phyloP scores from a whole-genome alignment of 164 flowering plant species.

The Aristolochia fimbriata region DNA sequence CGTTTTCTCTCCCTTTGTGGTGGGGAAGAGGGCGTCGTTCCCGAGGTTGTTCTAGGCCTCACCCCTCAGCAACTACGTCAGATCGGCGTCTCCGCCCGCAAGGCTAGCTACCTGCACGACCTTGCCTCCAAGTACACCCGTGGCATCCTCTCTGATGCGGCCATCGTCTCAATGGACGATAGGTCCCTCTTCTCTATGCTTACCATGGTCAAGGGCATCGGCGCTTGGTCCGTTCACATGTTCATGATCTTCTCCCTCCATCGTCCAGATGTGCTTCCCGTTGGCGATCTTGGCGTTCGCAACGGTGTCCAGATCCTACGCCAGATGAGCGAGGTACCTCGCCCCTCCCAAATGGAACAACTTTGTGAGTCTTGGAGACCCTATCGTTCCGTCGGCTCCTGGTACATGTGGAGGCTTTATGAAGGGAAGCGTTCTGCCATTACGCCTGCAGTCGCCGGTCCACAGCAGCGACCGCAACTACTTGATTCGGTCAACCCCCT shows the following conservation, averaged over 20 bases:
- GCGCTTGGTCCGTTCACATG: conserved; percentile 98
- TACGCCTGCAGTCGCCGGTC: conserved; percentile 26
- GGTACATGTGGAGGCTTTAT: conserved; percentile 88
- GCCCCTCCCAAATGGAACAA: conserved; percentile 94
- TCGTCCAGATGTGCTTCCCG: conserved; percentile 89
- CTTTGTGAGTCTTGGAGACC: conserved; percentile 95
- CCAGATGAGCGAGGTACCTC: conserved; percentile 64
- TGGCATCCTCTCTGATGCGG: conserved; percentile 67
- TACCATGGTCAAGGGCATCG: conserved; percentile 96
- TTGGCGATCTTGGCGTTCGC: conserved; percentile 72
- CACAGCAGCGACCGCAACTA: conserved; percentile 23
- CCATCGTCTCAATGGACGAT: conserved; percentile 83
- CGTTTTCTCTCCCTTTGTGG: conserved; percentile 83
- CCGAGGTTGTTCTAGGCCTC: conserved; percentile 54
- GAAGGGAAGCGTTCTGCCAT: conserved; percentile 56
- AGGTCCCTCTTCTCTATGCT: conserved; percentile 85
- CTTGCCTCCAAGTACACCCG: conserved; percentile 71
- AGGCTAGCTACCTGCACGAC: conserved; percentile 84
- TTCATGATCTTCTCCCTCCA: conserved; percentile 93
- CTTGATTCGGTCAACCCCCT: conserved; percentile 60
- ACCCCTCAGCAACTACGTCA: conserved; percentile 70
- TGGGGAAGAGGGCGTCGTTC: conserved; percentile 58
- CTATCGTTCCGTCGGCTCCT: conserved; percentile 77
- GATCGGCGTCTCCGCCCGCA: conserved; percentile 85
- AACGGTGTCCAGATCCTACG: conserved; percentile 79